Conservation (phyloP, 345 rosid species). For the Rhodomyrtus tomentosa region DNA sequence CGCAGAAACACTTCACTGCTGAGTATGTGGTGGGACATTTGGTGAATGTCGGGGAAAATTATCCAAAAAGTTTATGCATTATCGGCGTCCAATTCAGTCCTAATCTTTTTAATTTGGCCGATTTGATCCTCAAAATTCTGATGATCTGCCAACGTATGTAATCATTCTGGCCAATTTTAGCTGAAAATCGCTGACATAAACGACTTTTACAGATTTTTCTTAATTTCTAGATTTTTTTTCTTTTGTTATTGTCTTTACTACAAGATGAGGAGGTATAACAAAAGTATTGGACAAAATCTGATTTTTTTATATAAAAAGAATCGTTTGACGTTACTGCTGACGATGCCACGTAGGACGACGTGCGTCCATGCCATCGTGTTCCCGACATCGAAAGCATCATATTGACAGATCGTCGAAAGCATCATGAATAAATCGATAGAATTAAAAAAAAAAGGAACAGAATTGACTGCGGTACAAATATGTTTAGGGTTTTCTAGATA, state of each 20-base stretch:
- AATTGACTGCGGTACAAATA: not conserved
- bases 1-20: not conserved
- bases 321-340: rapidly evolving
- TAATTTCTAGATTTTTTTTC: no score
- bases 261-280: no score
- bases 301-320: no score
- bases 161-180: no score
- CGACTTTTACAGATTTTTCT: no score
- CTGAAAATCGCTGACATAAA: not conserved
- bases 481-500: not conserved
- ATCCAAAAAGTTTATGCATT: not conserved
- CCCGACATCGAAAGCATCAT: rapidly evolving
- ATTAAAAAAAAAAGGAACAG: rapidly evolving
- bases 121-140: no score
- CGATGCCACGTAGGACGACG: no score
- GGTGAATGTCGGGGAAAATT: not conserved
- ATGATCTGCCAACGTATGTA: no score
- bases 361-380: no score
- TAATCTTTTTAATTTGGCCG: no score
- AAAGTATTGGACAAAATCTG: no score
- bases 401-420: rapidly evolving
- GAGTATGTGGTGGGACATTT: not conserved
- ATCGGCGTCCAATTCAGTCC: rapidly evolving
- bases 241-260: no score
- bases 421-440: rapidly evolving